Conservation (phyloP, 148 eudicot genomes). For the Nepenthes gracilis region DNA sequence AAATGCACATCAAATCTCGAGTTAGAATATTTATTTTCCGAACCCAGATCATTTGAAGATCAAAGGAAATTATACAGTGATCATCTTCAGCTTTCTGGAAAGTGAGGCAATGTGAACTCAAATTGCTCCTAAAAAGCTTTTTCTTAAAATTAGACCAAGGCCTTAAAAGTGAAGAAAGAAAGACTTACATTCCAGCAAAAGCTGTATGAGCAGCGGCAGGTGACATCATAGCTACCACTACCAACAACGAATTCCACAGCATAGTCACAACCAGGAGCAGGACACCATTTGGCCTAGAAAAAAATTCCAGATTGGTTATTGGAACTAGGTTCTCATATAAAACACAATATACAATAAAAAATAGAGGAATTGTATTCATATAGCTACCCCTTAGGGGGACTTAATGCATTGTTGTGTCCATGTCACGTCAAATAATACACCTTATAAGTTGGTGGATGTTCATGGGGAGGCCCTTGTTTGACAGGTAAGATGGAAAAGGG, state of each 20-base stretch:
- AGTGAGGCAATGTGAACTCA: too few relatives aligned
- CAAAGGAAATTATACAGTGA: too few relatives aligned
- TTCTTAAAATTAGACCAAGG: background rate
- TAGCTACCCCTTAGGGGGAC: too few relatives aligned
- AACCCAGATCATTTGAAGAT: too few relatives aligned
- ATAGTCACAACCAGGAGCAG: constrained; percentile 89
- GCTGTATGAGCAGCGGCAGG: constrained; percentile 59
- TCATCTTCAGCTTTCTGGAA: too few relatives aligned
- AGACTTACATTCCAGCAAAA: constrained; percentile 86
- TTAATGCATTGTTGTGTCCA: too few relatives aligned
- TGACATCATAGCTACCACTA: constrained; percentile 66
- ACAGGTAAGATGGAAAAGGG: too few relatives aligned
- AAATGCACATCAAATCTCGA: background rate
- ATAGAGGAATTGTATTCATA: background rate
- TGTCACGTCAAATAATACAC: too few relatives aligned
- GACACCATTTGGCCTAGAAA: constrained; percentile 82
- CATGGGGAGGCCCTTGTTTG: too few relatives aligned
- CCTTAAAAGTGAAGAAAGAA: constrained; percentile 4
- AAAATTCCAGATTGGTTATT: background rate
- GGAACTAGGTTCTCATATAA: background rate
- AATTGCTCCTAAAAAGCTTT: too few relatives aligned
- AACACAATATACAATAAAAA: background rate
- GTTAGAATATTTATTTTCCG: background rate
- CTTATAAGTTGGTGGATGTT: too few relatives aligned
- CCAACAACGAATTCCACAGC: constrained; percentile 70